Conservation (phyloP, 1,284 basidiomycete species). For the Ganoderma leucocontextum region DNA sequence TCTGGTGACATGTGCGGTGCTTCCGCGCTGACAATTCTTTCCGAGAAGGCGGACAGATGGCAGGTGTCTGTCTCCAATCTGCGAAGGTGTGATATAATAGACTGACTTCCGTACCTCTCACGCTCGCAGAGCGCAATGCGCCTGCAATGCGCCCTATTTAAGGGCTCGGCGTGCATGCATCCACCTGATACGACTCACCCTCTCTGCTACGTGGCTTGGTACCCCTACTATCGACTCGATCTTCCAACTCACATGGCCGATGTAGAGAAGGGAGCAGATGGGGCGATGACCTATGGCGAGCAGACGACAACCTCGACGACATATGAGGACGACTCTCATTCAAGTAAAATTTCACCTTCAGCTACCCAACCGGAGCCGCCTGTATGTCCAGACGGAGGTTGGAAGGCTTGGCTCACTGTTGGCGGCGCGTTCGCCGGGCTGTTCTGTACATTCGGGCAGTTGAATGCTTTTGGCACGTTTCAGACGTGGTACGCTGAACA, state of each 20-base stretch:
- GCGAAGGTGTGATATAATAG: conserved; percentile 9
- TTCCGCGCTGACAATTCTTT: conserved; percentile 27
- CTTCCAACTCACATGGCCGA: conserved; percentile 14
- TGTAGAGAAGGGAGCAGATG: conserved; percentile 14
- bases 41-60: conserved; percentile 24
- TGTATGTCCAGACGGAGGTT: conserved; percentile 41
- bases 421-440: conserved; percentile 40
- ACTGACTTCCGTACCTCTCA: conserved; percentile 13
- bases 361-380: neutral
- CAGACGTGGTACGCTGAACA: conserved; percentile 50
- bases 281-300: neutral
- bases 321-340: neutral
- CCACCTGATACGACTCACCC: neutral
- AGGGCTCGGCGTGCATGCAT: neutral
- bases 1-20: conserved; percentile 13
- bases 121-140: conserved; percentile 1
- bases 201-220: conserved; percentile 1
- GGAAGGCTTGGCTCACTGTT: conserved; percentile 44
- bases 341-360: conserved; percentile 3
- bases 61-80: conserved; percentile 1
- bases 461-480: conserved; percentile 46
- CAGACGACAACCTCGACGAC: conserved; percentile 8
- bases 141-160: conserved; percentile 7
- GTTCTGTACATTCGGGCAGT: conserved; percentile 43
- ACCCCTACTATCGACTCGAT: neutral